Percentiles rank a stretch among this genome's conserved stretches.
phyloP scores from a whole-genome alignment of 139 green algal genomes.

The Micromonas pusilla region DNA sequence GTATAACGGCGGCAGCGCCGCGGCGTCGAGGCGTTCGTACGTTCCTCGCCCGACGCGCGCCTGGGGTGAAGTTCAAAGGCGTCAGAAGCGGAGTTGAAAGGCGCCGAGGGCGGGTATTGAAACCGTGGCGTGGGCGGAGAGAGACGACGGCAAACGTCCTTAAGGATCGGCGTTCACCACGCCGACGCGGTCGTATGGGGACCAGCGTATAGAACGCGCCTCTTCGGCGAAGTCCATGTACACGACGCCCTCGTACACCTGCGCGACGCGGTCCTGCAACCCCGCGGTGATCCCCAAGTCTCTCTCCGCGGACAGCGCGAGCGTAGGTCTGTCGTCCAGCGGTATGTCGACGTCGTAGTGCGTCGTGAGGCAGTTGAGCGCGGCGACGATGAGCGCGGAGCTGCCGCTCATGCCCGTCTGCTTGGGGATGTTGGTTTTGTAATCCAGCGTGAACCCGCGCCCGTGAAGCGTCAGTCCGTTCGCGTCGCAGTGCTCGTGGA shows the following conservation, averaged over 20 bases:
- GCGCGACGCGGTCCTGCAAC: constrained; percentile 80
- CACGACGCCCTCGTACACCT: constrained; percentile 81
- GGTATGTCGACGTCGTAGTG: constrained; percentile 50
- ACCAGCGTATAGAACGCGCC: no score
- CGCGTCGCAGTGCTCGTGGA: constrained; percentile 54
- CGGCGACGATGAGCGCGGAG: constrained; percentile 70
- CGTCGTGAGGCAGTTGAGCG: constrained; percentile 73
- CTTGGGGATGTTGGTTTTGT: constrained; percentile 75
- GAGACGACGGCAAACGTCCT: no score
- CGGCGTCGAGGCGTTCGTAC: constrained; percentile 49
- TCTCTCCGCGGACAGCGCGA: constrained; percentile 67
- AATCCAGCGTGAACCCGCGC: constrained; percentile 62
- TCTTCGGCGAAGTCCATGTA: constrained; percentile 55
- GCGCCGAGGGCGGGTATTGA: no score
- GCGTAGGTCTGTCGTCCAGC: constrained; percentile 42
- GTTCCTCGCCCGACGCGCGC: no score
- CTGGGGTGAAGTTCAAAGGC: no score
- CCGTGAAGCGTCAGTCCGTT: constrained; percentile 41
- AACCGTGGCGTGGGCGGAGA: no score
- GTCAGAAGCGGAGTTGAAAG: no score
- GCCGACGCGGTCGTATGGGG: no score
- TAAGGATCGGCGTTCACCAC: no score
- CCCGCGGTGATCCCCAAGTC: constrained; percentile 81
- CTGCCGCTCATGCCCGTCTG: constrained; percentile 78
- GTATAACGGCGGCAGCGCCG: constrained; percentile 55